These are phyloP conservation scores for Microdochium paspali DNA, from an alignment of 2,329 filamentous ascomycete species.

Conservation along the genomic window DNA sequence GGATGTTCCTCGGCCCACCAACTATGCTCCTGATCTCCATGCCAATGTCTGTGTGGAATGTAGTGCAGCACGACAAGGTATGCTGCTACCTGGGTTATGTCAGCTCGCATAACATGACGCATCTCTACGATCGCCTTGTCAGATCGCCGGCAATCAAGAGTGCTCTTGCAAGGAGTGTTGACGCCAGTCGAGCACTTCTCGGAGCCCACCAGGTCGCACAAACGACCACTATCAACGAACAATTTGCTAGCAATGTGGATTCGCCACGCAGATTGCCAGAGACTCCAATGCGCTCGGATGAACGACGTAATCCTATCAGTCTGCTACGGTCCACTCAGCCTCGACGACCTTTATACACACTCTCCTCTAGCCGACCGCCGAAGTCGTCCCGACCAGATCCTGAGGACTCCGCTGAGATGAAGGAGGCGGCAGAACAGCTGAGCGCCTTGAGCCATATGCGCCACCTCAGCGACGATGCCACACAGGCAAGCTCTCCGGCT, in stretches of 20 bases:
- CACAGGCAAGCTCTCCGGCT: slow-evolving; percentile 4
- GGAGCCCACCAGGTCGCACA: slow-evolving; percentile 39
- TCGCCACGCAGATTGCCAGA: slow-evolving; percentile 12
- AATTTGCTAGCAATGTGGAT: slow-evolving; percentile 7
- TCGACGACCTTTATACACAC: slow-evolving; percentile 2
- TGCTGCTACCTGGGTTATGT: slow-evolving; percentile 58
- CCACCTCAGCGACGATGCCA: slow-evolving; percentile 38
- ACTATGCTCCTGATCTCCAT: slow-evolving; percentile 60
- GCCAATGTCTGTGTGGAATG: slow-evolving; percentile 53
- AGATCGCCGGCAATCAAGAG: slow-evolving; percentile 32
- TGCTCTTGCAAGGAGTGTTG: slow-evolving; percentile 41
- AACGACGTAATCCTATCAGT: slow-evolving; percentile 13
- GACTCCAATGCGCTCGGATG: slow-evolving; percentile 18
- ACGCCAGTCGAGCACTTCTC: slow-evolving; percentile 47
- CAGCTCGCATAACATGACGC: slow-evolving; percentile 58
- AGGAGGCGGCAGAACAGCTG: slow-evolving; percentile 57
- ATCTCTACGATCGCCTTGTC: slow-evolving; percentile 51
- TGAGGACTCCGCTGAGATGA: slow-evolving; percentile 60
- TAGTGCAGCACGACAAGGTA: slow-evolving; percentile 57
- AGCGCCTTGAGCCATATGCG: slow-evolving; percentile 57
- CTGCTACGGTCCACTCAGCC: slow-evolving; percentile 12
- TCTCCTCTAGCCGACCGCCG: neutral
- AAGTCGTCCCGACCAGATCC: slow-evolving; percentile 6
- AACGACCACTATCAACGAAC: slow-evolving; percentile 17
- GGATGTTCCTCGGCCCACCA: slow-evolving; percentile 58